Base-by-base conservation (phyloP, 1,284 basidiomycete species). In the Termitomyces sp. region DNA sequence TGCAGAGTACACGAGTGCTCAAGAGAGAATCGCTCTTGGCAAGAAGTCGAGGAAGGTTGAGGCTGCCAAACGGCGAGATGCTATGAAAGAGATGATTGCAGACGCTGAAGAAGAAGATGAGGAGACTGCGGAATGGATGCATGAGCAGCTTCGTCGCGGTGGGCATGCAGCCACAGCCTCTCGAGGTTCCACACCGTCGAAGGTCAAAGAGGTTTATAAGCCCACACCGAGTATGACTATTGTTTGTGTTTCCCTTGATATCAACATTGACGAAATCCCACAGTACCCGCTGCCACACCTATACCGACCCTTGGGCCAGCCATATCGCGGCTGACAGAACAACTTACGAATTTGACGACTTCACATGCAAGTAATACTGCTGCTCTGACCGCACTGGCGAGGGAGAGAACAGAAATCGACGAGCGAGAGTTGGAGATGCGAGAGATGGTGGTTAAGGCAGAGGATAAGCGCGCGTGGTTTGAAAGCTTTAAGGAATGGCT, bases 61-160 rank as follows among this genome's bases (percentile, higher is more conserved):
- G 58, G 89, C 88, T 4, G 74, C 73, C 47, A 84, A 87, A 64
- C 77, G 84, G 31, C 81, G 85, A 62, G 84, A 84, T 52, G 81
- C 82, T 9, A 94, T 95, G 77, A 81, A 84, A 57, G 93, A 94
- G 65, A 74, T 96, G 76, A 95, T 97, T 54, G 84, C 83, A 7
- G 93, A 96, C 57, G 85, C 83, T 2, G 89, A 86, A 61, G 90
- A 89, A 58, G 83, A 90, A 57, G 92, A 93, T 52, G 94, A 97
- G 65, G 94, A 98, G 70, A 86, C 86, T 0, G 74, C 80, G 19
- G 90, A 94, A 71, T 98, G 94, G 95, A 94, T 97, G 66, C 80
- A 83, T 61, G 91, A 90, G 51, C 94, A 97, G 67, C 76, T 92
- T 12, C 82, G 87, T 30, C 77, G 93, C 58, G 91, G 89, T 6